phyloP scores from a whole-genome alignment of 2,329 filamentous ascomycete species.

The Amylocarpus encephaloides region DNA sequence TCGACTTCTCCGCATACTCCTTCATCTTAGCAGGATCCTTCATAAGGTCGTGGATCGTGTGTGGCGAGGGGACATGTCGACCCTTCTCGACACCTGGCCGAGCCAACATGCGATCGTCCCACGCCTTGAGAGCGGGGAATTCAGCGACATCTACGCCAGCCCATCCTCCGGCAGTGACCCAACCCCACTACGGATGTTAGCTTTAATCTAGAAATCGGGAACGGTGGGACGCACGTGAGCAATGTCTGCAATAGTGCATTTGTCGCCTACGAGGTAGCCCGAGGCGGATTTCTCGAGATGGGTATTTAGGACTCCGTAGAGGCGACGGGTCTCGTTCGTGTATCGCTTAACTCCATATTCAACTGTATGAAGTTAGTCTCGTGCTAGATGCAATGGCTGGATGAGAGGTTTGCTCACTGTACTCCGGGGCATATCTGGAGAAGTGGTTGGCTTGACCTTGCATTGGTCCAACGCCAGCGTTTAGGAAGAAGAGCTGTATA shows the following conservation, averaged over 20 bases:
- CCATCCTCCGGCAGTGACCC: constrained; percentile 27
- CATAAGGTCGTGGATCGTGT: constrained; percentile 50
- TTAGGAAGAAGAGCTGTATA: constrained; percentile 58
- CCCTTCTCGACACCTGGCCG: constrained; percentile 71
- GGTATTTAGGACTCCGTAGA: constrained; percentile 72
- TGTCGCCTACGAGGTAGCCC: constrained; percentile 60
- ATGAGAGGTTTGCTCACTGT: constrained; percentile 35
- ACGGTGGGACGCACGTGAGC: constrained; percentile 38
- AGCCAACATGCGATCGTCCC: constrained; percentile 65
- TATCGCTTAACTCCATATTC: constrained; percentile 79
- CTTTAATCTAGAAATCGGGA: background rate
- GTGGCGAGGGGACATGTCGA: constrained; percentile 60
- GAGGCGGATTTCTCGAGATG: constrained; percentile 54
- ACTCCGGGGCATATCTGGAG: constrained; percentile 71
- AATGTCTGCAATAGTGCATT: constrained; percentile 71
- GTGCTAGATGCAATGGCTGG: background rate
- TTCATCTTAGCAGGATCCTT: constrained; percentile 48
- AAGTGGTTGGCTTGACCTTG: constrained; percentile 84
- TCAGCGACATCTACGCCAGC: constrained; percentile 64
- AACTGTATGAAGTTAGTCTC: constrained; percentile 33
- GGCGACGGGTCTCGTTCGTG: constrained; percentile 72
- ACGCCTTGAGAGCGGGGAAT: constrained; percentile 69
- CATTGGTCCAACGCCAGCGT: constrained; percentile 76
- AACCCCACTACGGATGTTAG: constrained; percentile 12
- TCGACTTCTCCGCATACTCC: constrained; percentile 44